Base-by-base conservation (phyloP, 495 filamentous ascomycete species). In the Pyrenopolyporus hunteri region DNA sequence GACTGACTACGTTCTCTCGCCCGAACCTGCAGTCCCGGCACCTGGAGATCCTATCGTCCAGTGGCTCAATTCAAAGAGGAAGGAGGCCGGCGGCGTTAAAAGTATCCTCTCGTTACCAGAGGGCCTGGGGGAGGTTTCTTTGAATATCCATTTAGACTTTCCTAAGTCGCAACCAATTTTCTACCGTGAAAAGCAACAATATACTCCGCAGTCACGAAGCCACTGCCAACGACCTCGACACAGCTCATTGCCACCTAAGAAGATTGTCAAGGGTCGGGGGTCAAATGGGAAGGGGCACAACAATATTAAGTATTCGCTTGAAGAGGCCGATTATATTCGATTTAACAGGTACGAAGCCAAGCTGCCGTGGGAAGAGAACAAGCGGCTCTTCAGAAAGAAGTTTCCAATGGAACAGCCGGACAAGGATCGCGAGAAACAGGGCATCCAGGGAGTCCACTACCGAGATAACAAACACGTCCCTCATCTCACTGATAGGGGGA, bases 401-500 rank as follows among this genome's bases (percentile, higher is more conserved):
- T 77, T 75, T 19, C 66, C 66, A 11, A 59, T 55, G 59, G 52
- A 55, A 53, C 13, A 56, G 9, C 36, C 43, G 31, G 10, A 52
- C 28, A n/a, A 61, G 66, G 29, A 67, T 32, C 53, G 64, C 31
- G 4, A 45, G 22, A 64, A 1, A 0, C 57, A 70, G 2, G 76
- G 70, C 0, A 59, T 80, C 2, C 65, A 76, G 25, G 74, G 77
- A 45, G 52, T 61, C 8, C 70, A 69, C 58, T 80, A 80, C 56
- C 72, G 77, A 8, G 59, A 72, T 14, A 78, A 80, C 53, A 10
- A 7, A 0, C 33, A 49, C 10, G 40, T 77, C 0, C 74, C 74
- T 0, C 28, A 25, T 6, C 47, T 72, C 4, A 31, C 31, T 8
- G 9, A 66, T 10, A 69, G 64, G 20, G 17, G 63, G 6, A 67